Conservation (phyloP, 768 basidiomycete species). For the Macrolepiota dolichaula region DNA sequence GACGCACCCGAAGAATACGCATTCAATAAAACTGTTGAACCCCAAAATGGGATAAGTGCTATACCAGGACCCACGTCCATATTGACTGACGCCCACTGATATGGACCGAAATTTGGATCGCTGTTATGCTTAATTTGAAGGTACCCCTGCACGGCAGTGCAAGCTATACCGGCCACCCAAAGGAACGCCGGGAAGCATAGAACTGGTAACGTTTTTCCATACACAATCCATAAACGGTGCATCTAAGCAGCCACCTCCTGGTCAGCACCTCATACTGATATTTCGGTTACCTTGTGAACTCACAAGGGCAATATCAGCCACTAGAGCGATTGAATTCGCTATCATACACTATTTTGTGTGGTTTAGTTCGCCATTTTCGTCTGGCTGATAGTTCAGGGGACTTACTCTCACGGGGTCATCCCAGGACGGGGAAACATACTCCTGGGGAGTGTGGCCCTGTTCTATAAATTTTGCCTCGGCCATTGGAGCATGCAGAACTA, state of each 20-base stretch:
- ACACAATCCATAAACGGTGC: constrained; percentile 9
- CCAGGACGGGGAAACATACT: not conserved
- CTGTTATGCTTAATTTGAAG: not conserved
- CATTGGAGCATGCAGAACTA: not conserved
- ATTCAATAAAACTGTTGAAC: constrained; percentile 11
- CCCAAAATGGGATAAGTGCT: constrained; percentile 10
- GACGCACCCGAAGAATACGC: constrained; percentile 8
- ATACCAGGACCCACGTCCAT: constrained; percentile 11
- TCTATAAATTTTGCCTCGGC: not conserved
- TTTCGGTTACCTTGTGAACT: not conserved
- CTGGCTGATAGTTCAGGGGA: not conserved
- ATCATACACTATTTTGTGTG: not conserved
- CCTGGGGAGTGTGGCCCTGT: not conserved
- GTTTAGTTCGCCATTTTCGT: not conserved
- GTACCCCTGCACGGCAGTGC: constrained; percentile 2
- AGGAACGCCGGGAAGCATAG: constrained; percentile 8
- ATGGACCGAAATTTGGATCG: constrained; percentile 2
- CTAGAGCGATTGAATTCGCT: not conserved
- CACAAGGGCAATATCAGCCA: not conserved
- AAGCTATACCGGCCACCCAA: constrained; percentile 10
- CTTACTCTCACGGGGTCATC: not conserved
- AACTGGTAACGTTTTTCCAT: not conserved
- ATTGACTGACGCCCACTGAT: not conserved
- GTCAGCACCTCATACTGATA: too few species aligned
- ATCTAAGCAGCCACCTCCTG: not conserved